Base-by-base conservation (phyloP, 768 basidiomycete genomes). In the Leccinellum albellum region DNA sequence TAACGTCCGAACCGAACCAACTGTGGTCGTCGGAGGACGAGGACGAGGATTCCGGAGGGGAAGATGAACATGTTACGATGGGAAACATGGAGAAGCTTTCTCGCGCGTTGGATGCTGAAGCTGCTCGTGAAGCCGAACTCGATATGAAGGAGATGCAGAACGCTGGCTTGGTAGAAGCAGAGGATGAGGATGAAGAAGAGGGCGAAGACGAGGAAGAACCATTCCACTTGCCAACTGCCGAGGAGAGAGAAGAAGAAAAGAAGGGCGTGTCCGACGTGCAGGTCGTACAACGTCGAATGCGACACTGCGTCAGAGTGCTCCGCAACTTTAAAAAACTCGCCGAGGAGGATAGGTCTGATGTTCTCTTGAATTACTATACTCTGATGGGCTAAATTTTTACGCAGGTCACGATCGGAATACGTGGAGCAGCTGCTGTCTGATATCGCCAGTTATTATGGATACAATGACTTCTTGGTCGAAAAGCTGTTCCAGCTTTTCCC, bases 361-460 rank as follows among this genome's bases (percentile, higher is more conserved):
- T 56, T 26, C 8, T 56, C 55, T 58, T 24, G 50, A 10, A 53
- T 40, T 8, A 13, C 51, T 42, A 33, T 61, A 7, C 21, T 29
- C 57, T 57, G 7, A n/a, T 20, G n/a, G 51, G n/a, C 54, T 61
- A 33, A 59, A 33, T 44, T 13, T 51, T 29, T 21, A 17, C 12
- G 20, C 67, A 97, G 96, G 61, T 83, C 92, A 58, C 82, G 97
- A 31, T 84, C 92, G 32, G 96, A 99, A 66, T 95, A 98, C 61
- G 81, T 89, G 29, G 85, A 88, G 42, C 96, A 98, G 70, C 76
- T 99, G 49, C 75, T 94, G 12, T 78, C 85, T 26, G 97, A 99
- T 64, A 94, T 98, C 62, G 87, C 87, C 24, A 94, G 83, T 66
- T 98, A 99, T 76, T 98, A 98, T 68, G 97, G 97, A 28, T 99